Base-by-base conservation (phyloP, 345 rosid species). In the Populus euphratica region DNA sequence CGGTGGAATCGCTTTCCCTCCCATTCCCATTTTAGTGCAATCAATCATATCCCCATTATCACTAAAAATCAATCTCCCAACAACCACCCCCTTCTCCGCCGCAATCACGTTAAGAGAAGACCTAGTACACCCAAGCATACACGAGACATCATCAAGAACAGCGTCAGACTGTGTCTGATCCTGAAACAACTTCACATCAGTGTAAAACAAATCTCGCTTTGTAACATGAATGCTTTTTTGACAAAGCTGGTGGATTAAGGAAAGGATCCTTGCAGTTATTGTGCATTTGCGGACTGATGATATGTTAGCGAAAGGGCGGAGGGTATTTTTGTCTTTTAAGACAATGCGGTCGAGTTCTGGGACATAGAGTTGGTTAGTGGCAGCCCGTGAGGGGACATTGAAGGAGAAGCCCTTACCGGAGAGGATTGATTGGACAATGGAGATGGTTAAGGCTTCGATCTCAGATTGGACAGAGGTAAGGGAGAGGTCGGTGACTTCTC, bases 261-360 rank as follows among this genome's bases (percentile, higher is more conserved):
- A 84, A 70, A 96, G 91, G 82, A 96, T 93, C 18, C 87, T 89
- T 65, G 96, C 76, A 75, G 99, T 96, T 83, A 96, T 90, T 5
- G 99, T 92, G 50, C 96, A 77, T 77, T 93, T 96, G 78, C 99
- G 92, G 4, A 96, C 99, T 5, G 96, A 88, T 74, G 96, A 88
- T 70, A 87, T 86, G 81, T 91, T 78, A 7, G 99, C 87, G 80
- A 91, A 96, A 4, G 97, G 98, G 33, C 98, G 99, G 80, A 92
- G 83, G 82, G 99, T 92, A 38, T 91, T 87, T 86, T 96, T 96
- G 86, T 96, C 99, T 84, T 92, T 93, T 14, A 96, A 72, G 44
- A 96, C 99, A 70, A 96, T 96, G 35, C 99, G 98, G 84, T 96
- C 99, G n/a, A 96, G 98, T 85, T 96, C 97, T 2, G 99, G 97